Conservation (phyloP, 2,329 filamentous ascomycete species). For the Arachnomyces sp. region DNA sequence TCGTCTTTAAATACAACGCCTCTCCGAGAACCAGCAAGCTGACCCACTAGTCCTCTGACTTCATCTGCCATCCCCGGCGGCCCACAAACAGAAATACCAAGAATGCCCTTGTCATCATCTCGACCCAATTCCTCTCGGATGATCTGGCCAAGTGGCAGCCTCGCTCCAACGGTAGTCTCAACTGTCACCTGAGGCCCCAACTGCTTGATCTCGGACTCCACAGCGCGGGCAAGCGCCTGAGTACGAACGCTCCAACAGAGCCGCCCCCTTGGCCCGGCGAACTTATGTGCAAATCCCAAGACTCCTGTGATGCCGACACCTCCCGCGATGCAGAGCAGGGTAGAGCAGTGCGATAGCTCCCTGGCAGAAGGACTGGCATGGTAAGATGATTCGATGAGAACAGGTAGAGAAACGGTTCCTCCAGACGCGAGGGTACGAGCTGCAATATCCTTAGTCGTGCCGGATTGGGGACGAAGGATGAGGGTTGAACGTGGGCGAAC, state of each 20-base stretch:
- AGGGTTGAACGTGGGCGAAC: too few relatives aligned
- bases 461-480: too few relatives aligned
- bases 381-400: conserved; percentile 37
- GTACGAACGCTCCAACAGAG: conserved; percentile 31
- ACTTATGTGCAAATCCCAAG: conserved; percentile 28
- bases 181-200: conserved; percentile 15
- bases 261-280: conserved; percentile 25
- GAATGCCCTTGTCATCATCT: conserved; percentile 18
- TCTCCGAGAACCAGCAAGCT: conserved; percentile 5
- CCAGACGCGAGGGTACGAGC: too few relatives aligned
- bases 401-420: too few relatives aligned
- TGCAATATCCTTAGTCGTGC: too few relatives aligned
- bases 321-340: conserved; percentile 38
- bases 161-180: conserved; percentile 29
- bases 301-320: conserved; percentile 43
- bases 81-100: conserved; percentile 37
- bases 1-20: conserved; percentile 21
- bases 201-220: conserved; percentile 26
- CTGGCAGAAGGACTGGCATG: conserved; percentile 19
- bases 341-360: conserved; percentile 23
- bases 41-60: conserved; percentile 25
- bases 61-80: conserved; percentile 35
- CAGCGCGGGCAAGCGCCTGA: conserved; percentile 17
- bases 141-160: conserved; percentile 26
- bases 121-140: conserved; percentile 26